Conservation (phyloP, 2,329 filamentous ascomycete species). For the Podosphaera xanthii region DNA sequence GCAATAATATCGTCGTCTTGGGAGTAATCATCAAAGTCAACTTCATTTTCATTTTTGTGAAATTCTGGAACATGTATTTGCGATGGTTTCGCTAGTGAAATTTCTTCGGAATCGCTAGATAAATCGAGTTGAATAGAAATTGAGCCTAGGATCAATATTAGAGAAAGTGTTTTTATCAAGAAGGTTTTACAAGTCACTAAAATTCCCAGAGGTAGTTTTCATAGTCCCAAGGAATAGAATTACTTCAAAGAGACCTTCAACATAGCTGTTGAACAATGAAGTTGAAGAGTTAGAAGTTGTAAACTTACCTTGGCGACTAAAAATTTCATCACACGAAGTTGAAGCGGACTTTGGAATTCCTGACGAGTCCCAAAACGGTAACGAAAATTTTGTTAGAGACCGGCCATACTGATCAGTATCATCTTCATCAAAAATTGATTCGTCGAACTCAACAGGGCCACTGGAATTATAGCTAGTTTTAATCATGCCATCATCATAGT, state of each 20-base stretch:
- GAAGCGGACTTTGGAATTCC: constrained; percentile 2
- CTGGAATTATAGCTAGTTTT: constrained; percentile 22
- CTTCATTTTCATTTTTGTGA: constrained; percentile 21
- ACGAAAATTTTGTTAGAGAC: constrained; percentile 23
- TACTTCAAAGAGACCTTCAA: neutral
- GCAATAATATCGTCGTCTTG: constrained; percentile 85
- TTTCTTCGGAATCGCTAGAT: neutral
- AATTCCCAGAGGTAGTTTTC: too few relatives aligned
- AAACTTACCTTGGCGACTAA: neutral
- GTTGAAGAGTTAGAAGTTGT: neutral
- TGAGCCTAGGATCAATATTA: neutral
- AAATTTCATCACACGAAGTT: neutral
- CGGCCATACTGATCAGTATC: constrained; percentile 40
- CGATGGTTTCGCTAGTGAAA: neutral
- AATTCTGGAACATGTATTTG: constrained; percentile 6
- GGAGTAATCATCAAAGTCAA: constrained; percentile 37
- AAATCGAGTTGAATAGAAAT: neutral
- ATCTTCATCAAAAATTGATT: constrained; percentile 49
- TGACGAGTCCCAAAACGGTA: constrained; percentile 14
- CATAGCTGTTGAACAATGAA: neutral
- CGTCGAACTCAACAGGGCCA: constrained; percentile 39
- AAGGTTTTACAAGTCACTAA: too few relatives aligned
- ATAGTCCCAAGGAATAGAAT: too few relatives aligned
- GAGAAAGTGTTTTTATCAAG: constrained; percentile 3
- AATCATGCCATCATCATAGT: constrained; percentile 40